phyloP scores from a whole-genome alignment of 2,329 filamentous ascomycete species.

The Arthrobotrys conoides region DNA sequence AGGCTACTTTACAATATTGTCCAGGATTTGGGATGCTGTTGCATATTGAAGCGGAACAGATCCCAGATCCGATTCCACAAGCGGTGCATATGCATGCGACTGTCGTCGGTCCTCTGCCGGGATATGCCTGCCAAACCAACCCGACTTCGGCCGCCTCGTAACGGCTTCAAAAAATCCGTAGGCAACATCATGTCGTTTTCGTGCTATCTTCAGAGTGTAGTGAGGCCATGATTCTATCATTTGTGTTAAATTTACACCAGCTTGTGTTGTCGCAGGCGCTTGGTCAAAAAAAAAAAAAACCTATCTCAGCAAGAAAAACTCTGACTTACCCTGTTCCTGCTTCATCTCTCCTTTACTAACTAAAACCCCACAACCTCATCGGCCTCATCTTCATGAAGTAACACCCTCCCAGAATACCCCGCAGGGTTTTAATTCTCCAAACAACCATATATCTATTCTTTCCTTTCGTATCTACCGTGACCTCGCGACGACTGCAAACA shows the following conservation, averaged over 20 bases:
- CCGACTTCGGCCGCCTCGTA: too few relatives aligned
- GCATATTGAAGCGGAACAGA: too few relatives aligned
- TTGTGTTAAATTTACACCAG: neutral
- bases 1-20: too few relatives aligned
- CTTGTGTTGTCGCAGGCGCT: neutral
- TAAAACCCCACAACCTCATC: neutral
- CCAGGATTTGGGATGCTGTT: too few relatives aligned
- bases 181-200: too few relatives aligned
- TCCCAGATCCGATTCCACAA: too few relatives aligned
- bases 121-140: too few relatives aligned
- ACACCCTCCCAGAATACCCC: neutral
- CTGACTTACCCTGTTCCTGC: slow-evolving; percentile 24
- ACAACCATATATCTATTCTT: neutral
- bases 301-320: slow-evolving; percentile 22
- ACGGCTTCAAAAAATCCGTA: too few relatives aligned
- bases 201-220: neutral
- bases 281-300: neutral
- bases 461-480: neutral
- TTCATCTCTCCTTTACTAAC: neutral
- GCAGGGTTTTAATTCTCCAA: neutral
- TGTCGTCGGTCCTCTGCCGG: too few relatives aligned
- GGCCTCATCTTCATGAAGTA: neutral
- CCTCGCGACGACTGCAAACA: neutral
- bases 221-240: too few relatives aligned
- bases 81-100: too few relatives aligned